These are phyloP conservation scores for Globisporangium cystogenes DNA, from an alignment of 352 stramenopile genomes.

Conservation along the genomic window DNA sequence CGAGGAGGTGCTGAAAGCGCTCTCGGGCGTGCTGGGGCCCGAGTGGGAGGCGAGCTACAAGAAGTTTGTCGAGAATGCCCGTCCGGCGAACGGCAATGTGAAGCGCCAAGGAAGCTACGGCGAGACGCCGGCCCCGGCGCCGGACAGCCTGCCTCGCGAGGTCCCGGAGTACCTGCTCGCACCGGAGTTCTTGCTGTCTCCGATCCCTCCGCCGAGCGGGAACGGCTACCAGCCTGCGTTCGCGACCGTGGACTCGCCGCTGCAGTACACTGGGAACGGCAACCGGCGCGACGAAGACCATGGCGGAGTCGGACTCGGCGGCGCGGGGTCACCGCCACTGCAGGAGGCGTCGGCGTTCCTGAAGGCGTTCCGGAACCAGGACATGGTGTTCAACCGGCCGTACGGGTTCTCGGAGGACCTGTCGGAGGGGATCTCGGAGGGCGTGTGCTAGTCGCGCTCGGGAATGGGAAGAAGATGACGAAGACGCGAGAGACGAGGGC, in stretches of 20 bases:
- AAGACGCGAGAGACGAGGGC: neutral
- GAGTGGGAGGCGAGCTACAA: conserved; percentile 78
- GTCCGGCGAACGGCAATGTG: conserved; percentile 17
- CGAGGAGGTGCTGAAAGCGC: conserved; percentile 79
- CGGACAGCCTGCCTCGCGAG: conserved; percentile 26
- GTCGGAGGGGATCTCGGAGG: conserved; percentile 68
- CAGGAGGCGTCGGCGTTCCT: conserved; percentile 44
- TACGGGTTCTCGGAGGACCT: conserved; percentile 72
- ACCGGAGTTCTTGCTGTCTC: conserved; percentile 41
- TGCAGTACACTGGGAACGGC: conserved; percentile 27
- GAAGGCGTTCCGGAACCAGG: conserved; percentile 61
- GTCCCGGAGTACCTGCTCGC: conserved; percentile 39
- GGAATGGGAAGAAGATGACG: neutral
- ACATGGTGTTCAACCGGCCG: conserved; percentile 56
- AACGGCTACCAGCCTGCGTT: conserved; percentile 30
- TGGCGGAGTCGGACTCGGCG: neutral
- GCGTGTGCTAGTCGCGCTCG: conserved; percentile 53
- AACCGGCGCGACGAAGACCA: conserved; percentile 13
- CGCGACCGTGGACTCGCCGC: conserved; percentile 34
- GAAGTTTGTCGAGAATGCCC: conserved; percentile 44
- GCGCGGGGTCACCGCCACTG: conserved; percentile 2
- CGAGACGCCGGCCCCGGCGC: conserved; percentile 2
- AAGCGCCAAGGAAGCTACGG: conserved; percentile 13
- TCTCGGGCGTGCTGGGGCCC: conserved; percentile 66
- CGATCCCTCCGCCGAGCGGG: conserved; percentile 34